Evolutionary conservation across 805 yeast genomes (phyloP).

Genomic region (Jamesozyma lodderae): DNA sequence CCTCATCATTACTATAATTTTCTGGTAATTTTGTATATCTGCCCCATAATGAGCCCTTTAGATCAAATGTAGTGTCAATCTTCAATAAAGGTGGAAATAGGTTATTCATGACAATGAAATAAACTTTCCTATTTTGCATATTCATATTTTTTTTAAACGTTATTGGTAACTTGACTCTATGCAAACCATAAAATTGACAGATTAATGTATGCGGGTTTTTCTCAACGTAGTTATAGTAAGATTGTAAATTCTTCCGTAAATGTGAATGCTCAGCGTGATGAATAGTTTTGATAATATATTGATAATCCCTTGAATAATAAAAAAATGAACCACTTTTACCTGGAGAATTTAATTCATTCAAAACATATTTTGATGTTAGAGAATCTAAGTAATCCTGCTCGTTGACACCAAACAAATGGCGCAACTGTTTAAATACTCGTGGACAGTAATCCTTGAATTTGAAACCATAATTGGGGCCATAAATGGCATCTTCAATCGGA

Average conservation of each 20-base stretch:
- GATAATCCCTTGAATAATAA: conserved; percentile 86
- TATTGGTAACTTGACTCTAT: conserved; percentile 83
- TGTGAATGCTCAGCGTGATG: conserved; percentile 89
- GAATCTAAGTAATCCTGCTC: conserved; percentile 93
- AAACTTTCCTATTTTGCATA: conserved; percentile 57
- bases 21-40: conserved; percentile 41
- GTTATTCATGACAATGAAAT: conserved; percentile 94
- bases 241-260: conserved; percentile 59
- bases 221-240: conserved; percentile 73
- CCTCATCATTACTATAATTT: conserved; percentile 20
- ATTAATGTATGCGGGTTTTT: conserved; percentile 79
- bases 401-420: conserved; percentile 73
- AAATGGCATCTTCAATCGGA: conserved; percentile 35
- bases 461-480: conserved; percentile 60
- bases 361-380: conserved; percentile 82
- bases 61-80: conserved; percentile 75
- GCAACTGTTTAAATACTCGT: conserved; percentile 76
- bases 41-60: conserved; percentile 89
- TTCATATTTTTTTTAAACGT: conserved; percentile 30
- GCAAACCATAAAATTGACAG: conserved; percentile 94
- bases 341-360: conserved; percentile 88
- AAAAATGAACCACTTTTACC: conserved; percentile 96
- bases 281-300: conserved; percentile 91
- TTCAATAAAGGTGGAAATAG: conserved; percentile 89
- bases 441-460: conserved; percentile 97